Conservation (phyloP, 2,329 filamentous ascomycete genomes). For the Ophiocordyceps camponoti-saundersi region DNA sequence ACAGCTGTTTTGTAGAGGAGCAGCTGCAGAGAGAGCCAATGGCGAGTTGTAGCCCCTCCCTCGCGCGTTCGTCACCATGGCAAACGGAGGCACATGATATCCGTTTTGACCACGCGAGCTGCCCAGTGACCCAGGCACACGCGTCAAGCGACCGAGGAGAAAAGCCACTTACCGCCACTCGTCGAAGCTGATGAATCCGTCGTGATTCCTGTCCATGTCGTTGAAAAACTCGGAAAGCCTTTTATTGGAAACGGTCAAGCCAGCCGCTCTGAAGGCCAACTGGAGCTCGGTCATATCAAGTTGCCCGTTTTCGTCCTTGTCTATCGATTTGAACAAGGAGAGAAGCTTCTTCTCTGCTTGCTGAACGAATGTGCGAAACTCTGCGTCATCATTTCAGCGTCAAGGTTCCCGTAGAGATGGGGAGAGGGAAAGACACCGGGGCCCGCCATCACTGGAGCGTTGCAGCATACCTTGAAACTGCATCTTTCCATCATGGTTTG, state of each 20-base stretch:
- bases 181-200: constrained; percentile 76
- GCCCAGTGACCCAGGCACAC: constrained; percentile 2
- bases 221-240: constrained; percentile 75
- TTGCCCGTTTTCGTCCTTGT: constrained; percentile 69
- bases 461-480: constrained; percentile 60
- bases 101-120: not conserved
- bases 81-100: not conserved
- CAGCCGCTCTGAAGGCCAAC: constrained; percentile 59
- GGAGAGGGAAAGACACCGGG: not conserved
- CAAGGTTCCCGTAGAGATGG: not conserved
- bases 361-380: constrained; percentile 80
- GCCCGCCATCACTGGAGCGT: too few relatives aligned
- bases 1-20: not conserved
- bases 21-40: not conserved
- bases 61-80: not conserved
- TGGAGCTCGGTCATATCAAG: constrained; percentile 76
- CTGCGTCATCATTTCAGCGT: constrained; percentile 25
- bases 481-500: constrained; percentile 75
- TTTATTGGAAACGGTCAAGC: constrained; percentile 59
- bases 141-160: not conserved
- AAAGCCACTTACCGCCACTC: constrained; percentile 73
- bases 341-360: constrained; percentile 73
- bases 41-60: not conserved
- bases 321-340: constrained; percentile 70
- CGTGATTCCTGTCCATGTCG: constrained; percentile 77